A percentile compares a stretch with the other conserved stretches of the same genome.
phyloP scores from a whole-genome alignment of 2,329 filamentous ascomycete genomes.

The Penicillium sp. region DNA sequence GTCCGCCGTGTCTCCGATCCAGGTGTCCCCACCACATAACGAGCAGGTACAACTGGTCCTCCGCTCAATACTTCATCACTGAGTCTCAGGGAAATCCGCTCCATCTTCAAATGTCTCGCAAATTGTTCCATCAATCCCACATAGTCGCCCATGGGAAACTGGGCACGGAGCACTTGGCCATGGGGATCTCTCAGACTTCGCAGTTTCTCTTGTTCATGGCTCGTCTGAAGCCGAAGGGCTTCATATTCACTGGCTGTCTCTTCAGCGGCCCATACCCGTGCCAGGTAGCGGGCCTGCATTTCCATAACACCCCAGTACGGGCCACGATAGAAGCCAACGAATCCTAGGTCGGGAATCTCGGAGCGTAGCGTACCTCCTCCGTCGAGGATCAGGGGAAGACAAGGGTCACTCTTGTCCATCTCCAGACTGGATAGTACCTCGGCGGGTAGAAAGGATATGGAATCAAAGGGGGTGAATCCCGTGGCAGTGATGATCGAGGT shows the following conservation, averaged over 20 bases:
- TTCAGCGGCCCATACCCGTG: conserved; percentile 50
- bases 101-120: conserved; percentile 52
- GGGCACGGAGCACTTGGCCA: conserved; percentile 40
- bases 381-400: conserved; percentile 60
- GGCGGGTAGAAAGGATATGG: conserved; percentile 58
- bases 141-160: conserved; percentile 83
- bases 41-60: conserved; percentile 47
- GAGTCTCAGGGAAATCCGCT: conserved; percentile 33
- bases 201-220: conserved; percentile 19
- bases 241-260: conserved; percentile 18
- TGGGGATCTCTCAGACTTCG: conserved; percentile 18
- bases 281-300: conserved; percentile 69
- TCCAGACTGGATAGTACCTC: conserved; percentile 53
- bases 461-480: conserved; percentile 62
- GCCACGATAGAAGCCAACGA: conserved; percentile 77
- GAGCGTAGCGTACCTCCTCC: conserved; percentile 61
- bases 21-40: conserved; percentile 40
- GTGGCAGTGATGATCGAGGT: conserved; percentile 68
- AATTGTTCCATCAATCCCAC: conserved; percentile 69
- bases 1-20: conserved; percentile 36
- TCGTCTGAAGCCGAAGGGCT: not conserved
- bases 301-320: conserved; percentile 86
- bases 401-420: conserved; percentile 49
- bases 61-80: conserved; percentile 29
- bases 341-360: conserved; percentile 59